These are phyloP conservation scores for Amylocystis lapponica DNA, from an alignment of 768 basidiomycete genomes.

Conservation along the genomic window DNA sequence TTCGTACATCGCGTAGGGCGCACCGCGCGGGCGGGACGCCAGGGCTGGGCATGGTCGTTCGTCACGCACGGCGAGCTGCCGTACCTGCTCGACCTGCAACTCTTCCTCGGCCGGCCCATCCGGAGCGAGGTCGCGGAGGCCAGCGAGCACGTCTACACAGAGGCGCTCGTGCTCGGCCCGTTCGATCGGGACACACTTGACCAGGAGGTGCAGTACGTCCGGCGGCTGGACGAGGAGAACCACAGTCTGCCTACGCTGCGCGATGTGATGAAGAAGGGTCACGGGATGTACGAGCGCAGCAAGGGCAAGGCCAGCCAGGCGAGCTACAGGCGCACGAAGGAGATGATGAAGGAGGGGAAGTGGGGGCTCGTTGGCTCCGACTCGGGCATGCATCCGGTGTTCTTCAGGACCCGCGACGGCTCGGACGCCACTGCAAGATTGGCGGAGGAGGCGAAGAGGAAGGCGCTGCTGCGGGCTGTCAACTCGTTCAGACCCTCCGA, in stretches of 20 bases:
- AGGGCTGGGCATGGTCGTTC: conserved; percentile 97
- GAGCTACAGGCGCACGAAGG: conserved; percentile 86
- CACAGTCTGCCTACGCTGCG: conserved; percentile 61
- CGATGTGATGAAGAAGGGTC: conserved; percentile 84
- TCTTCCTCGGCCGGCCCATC: conserved; percentile 83
- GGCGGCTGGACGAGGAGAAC: conserved; percentile 56
- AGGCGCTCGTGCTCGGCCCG: conserved; percentile 72
- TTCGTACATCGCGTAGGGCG: conserved; percentile 97
- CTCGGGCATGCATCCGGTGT: conserved; percentile 66
- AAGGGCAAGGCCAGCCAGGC: conserved; percentile 84
- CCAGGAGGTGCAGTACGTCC: conserved; percentile 77
- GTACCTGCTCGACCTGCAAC: conserved; percentile 86
- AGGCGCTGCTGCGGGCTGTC: conserved; percentile 66
- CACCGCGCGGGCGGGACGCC: conserved; percentile 90
- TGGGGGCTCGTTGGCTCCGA: conserved; percentile 67
- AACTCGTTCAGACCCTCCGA: conserved; percentile 80
- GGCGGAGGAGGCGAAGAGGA: conserved; percentile 49
- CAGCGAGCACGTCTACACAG: conserved; percentile 61
- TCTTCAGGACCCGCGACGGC: conserved; percentile 34
- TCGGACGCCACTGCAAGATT: conserved; percentile 29
- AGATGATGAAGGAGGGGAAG: conserved; percentile 62
- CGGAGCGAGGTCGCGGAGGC: conserved; percentile 41
- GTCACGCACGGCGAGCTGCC: conserved; percentile 83
- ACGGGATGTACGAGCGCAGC: conserved; percentile 90
- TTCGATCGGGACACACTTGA: conserved; percentile 79